These are phyloP conservation scores for Phytophthora citrophthora DNA, from an alignment of 352 stramenopile genomes.

Conservation along the genomic window DNA sequence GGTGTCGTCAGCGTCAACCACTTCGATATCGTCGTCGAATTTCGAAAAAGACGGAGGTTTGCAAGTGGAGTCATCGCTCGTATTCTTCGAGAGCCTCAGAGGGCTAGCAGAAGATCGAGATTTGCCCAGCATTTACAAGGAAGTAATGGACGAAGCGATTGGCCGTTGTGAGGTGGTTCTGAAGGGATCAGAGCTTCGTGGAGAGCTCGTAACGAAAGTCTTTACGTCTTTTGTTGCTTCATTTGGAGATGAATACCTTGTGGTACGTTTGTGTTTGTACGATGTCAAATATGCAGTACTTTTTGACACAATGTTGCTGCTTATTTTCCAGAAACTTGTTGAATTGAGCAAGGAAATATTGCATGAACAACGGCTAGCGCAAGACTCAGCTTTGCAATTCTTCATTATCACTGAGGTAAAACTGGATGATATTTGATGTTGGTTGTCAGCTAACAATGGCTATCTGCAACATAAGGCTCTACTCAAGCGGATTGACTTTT, in stretches of 20 bases:
- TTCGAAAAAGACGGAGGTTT: conserved; percentile 49
- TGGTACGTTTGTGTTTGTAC: conserved; percentile 34
- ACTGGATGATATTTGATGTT: background rate
- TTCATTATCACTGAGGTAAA: conserved; percentile 70
- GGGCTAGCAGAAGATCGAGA: conserved; percentile 52
- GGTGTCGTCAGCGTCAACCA: conserved; percentile 20
- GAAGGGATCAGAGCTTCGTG: conserved; percentile 68
- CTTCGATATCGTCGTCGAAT: conserved; percentile 52
- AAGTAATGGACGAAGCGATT: conserved; percentile 51
- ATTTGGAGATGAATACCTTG: conserved; percentile 73
- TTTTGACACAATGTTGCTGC: background rate
- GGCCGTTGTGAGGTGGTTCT: conserved; percentile 68
- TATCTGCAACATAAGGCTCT: conserved; percentile 39
- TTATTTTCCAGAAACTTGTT: conserved; percentile 55
- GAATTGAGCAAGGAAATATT: conserved; percentile 64
- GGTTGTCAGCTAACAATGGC: background rate
- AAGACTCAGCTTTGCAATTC: conserved; percentile 69
- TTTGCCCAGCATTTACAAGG: conserved; percentile 43
- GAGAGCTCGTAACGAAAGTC: conserved; percentile 72
- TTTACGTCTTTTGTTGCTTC: conserved; percentile 64
- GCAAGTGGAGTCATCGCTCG: conserved; percentile 40
- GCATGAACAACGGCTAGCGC: conserved; percentile 64
- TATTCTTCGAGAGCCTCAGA: conserved; percentile 66
- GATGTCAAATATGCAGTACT: too few species aligned
- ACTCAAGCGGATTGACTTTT: conserved; percentile 62